These are phyloP conservation scores for Clarireedia monteithiana DNA, from an alignment of 2,329 filamentous ascomycete genomes.

Conservation along the genomic window DNA sequence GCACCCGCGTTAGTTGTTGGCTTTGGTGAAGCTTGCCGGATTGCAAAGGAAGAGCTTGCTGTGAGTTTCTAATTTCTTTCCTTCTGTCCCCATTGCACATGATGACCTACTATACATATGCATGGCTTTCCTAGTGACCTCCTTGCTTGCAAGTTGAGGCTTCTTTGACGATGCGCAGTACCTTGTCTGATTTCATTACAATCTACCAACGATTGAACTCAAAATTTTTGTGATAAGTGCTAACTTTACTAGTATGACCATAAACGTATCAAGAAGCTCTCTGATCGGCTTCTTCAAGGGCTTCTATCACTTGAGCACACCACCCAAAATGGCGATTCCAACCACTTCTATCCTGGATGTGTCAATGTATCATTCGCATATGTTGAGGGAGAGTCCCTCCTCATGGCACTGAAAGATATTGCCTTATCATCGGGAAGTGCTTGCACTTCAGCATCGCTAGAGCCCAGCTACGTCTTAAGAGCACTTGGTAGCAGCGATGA, in stretches of 20 bases:
- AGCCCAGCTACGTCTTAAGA: constrained; percentile 92
- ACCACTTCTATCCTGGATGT: constrained; percentile 87
- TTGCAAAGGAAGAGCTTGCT: constrained; percentile 82
- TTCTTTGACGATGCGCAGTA: constrained; percentile 30
- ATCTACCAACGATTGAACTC: constrained; percentile 20
- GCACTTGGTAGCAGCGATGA: constrained; percentile 95
- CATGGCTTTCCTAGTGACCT: constrained; percentile 81
- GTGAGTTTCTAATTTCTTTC: constrained; percentile 47
- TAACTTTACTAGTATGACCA: constrained; percentile 67
- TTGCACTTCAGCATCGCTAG: constrained; percentile 92
- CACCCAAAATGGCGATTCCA: constrained; percentile 75
- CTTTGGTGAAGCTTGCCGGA: constrained; percentile 90
- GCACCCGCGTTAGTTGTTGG: constrained; percentile 84
- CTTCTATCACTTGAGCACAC: constrained; percentile 90
- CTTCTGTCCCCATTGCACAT: constrained; percentile 33
- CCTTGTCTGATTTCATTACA: constrained; percentile 22
- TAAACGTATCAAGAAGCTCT: constrained; percentile 74
- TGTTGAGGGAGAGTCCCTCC: constrained; percentile 91
- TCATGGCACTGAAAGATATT: constrained; percentile 98
- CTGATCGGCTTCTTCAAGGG: constrained; percentile 74
- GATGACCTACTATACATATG: constrained; percentile 82
- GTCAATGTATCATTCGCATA: constrained; percentile 99
- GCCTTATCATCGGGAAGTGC: constrained; percentile 93
- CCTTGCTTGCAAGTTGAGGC: constrained; percentile 31
- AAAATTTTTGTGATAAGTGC: constrained; percentile 6